Percentiles rank a stretch among this genome's conserved stretches.
Conservation (phyloP, 2,329 filamentous ascomycete species). For the Clonostachys solani region DNA sequence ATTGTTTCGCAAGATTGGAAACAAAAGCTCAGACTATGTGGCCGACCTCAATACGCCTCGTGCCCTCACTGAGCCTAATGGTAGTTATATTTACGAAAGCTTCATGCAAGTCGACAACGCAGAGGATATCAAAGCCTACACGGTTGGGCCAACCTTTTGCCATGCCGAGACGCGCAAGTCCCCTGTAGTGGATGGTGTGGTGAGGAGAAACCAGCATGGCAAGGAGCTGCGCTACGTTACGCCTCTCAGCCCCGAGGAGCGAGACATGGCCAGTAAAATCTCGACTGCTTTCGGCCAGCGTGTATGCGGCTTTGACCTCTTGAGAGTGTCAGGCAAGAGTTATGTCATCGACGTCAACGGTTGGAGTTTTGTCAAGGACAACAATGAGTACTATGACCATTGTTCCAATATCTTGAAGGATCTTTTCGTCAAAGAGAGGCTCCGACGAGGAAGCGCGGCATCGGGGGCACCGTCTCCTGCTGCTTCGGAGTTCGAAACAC, state of each 20-base stretch:
- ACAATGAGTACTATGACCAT: conserved; percentile 96
- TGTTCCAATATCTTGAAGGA: conserved; percentile 81
- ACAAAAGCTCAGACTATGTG: conserved; percentile 97
- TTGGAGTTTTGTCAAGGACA: conserved; percentile 99
- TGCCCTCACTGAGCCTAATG: conserved; percentile 72
- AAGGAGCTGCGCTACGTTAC: conserved; percentile 97
- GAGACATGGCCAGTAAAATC: conserved; percentile 83
- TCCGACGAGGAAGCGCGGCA: conserved; percentile 57
- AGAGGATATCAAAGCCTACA: conserved; percentile 98
- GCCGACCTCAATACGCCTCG: conserved; percentile 71
- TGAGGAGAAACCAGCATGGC: conserved; percentile 92
- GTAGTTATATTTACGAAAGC: conserved; percentile 95
- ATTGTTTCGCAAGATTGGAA: conserved; percentile 94
- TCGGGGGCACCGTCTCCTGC: conserved; percentile 46
- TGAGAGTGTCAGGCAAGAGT: conserved; percentile 83
- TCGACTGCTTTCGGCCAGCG: conserved; percentile 88
- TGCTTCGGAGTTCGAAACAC: conserved; percentile 36
- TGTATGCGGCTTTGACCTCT: conserved; percentile 92
- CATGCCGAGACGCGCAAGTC: conserved; percentile 97
- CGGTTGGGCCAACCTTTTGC: conserved; percentile 87
- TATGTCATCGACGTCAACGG: conserved; percentile 99
- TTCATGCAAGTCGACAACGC: conserved; percentile 96
- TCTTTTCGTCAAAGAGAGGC: conserved; percentile 80
- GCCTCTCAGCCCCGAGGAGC: conserved; percentile 73
- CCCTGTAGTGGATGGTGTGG: conserved; percentile 92